A percentile compares a stretch with the other conserved stretches of the same genome.
Evolutionary conservation across 1,284 basidiomycete genomes (phyloP).

Genomic region (Microbotryum saponariae): DNA sequence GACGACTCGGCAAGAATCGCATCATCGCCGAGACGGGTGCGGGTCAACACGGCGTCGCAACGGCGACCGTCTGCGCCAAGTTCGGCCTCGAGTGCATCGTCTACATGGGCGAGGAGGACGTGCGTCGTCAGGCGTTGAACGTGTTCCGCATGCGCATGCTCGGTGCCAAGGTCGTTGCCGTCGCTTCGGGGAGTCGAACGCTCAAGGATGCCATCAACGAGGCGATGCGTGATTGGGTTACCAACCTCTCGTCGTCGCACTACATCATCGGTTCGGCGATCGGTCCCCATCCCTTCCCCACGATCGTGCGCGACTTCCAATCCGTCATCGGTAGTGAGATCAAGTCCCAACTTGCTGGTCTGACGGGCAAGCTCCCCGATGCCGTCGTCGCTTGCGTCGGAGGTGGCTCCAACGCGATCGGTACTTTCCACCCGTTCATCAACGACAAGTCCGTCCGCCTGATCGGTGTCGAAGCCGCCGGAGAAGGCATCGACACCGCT

Average conservation of each 20-base stretch:
- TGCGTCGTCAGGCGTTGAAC: constrained; percentile 87
- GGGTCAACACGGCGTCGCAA: constrained; percentile 97
- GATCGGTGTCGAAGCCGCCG: constrained; percentile 90
- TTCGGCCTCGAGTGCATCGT: constrained; percentile 92
- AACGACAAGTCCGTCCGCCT: constrained; percentile 70
- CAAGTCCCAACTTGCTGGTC: constrained; percentile 71
- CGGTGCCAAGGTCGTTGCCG: constrained; percentile 85
- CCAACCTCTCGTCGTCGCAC: constrained; percentile 76
- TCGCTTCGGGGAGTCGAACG: constrained; percentile 87
- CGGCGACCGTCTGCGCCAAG: constrained; percentile 93
- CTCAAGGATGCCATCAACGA: constrained; percentile 98
- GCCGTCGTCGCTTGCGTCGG: constrained; percentile 95
- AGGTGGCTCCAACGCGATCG: constrained; percentile 95
- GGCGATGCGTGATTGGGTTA: constrained; percentile 96
- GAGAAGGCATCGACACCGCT: constrained; percentile 79
- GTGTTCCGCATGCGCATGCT: constrained; percentile 98
- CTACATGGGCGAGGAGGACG: constrained; percentile 99
- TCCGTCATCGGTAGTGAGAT: constrained; percentile 92
- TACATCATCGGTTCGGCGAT: constrained; percentile 97
- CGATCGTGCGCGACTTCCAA: constrained; percentile 97
- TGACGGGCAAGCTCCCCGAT: constrained; percentile 78
- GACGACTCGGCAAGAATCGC: constrained; percentile 84
- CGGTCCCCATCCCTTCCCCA: constrained; percentile 98
- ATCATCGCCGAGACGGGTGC: constrained; percentile 99
- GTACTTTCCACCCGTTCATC: constrained; percentile 93